A percentile compares a stretch with the other conserved stretches of the same genome.
Evolutionary conservation across 2,329 filamentous ascomycete genomes (phyloP).

Genomic region (Chaetomium sp.): DNA sequence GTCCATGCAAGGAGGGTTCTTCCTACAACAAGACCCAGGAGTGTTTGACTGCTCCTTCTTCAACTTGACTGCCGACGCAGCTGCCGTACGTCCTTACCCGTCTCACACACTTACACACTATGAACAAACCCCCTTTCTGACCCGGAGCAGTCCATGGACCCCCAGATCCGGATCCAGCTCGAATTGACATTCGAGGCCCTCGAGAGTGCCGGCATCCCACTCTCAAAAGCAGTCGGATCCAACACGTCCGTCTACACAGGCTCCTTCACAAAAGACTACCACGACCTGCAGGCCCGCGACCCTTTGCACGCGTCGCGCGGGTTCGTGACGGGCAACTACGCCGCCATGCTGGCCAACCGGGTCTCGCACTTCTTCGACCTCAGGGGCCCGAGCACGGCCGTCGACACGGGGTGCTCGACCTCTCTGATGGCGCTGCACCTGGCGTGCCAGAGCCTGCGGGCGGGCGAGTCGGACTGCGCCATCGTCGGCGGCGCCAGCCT

Average conservation of each 20-base stretch:
- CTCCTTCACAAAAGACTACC: background rate
- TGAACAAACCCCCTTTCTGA: background rate
- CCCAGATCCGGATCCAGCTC: constrained; percentile 6
- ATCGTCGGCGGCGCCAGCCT: background rate
- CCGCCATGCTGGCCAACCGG: constrained; percentile 1
- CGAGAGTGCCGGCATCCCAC: constrained; percentile 2
- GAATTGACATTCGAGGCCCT: constrained; percentile 6
- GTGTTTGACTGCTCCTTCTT: background rate
- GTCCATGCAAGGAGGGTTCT: background rate
- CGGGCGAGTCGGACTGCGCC: background rate
- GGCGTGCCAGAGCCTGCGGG: background rate
- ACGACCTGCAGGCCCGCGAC: background rate
- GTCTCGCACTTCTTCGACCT: constrained; percentile 6
- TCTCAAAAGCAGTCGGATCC: background rate
- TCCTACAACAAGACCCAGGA: background rate
- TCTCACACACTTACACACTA: background rate
- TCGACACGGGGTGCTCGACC: background rate
- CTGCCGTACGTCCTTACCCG: background rate
- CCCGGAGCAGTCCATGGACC: background rate
- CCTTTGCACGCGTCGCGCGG: background rate
- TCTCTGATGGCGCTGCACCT: background rate
- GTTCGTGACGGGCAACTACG: background rate
- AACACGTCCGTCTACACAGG: background rate
- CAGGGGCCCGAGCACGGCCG: background rate
- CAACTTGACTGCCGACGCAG: background rate